phyloP scores from a whole-genome alignment of 2,329 filamentous ascomycete genomes.

The Aspergillus floridensis region DNA sequence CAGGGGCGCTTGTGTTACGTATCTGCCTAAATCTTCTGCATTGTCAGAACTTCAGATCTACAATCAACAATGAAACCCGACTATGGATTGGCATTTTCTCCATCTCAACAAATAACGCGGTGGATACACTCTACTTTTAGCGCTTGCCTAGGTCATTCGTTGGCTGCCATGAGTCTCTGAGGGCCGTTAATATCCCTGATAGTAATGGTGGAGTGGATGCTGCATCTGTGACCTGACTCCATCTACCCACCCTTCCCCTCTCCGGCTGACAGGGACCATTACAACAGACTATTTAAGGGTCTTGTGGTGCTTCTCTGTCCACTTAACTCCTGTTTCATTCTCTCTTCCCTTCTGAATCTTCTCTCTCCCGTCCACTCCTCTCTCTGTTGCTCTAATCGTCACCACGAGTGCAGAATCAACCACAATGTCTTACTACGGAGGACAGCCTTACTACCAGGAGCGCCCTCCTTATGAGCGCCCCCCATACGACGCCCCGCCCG shows the following conservation, averaged over 20 bases:
- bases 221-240: constrained; percentile 6
- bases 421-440: constrained; percentile 19
- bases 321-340: background rate
- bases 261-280: constrained; percentile 5
- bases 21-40: constrained; percentile 22
- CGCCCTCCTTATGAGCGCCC: constrained; percentile 11
- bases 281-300: constrained; percentile 1
- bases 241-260: background rate
- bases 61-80: constrained; percentile 8
- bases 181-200: background rate
- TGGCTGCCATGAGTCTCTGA: background rate
- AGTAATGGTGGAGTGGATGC: background rate
- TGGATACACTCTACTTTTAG: constrained; percentile 15
- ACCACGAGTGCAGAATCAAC: background rate
- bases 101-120: constrained; percentile 16
- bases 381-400: background rate
- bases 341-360: constrained; percentile 5
- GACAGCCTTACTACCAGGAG: constrained; percentile 14
- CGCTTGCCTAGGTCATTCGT: constrained; percentile 4
- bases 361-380: background rate
- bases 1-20: constrained; percentile 11
- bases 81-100: constrained; percentile 15
- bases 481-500: constrained; percentile 3
- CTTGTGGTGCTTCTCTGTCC: background rate
- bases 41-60: constrained; percentile 4